phyloP scores from a whole-genome alignment of 2,329 filamentous ascomycete species.

The Penicillium expansum region DNA sequence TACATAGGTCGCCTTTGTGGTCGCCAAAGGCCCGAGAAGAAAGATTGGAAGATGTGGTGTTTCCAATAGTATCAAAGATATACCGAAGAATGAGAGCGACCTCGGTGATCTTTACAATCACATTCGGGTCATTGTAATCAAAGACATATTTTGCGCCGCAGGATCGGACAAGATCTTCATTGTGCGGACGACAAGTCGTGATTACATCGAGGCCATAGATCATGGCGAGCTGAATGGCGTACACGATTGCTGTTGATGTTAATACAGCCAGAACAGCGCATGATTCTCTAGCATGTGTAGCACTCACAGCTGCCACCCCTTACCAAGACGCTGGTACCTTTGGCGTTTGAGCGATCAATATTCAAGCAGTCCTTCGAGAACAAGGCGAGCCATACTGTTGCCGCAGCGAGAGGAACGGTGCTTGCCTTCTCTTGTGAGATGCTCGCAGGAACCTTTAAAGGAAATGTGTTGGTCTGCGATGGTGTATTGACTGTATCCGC shows the following conservation, averaged over 20 bases:
- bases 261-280: not conserved
- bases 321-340: constrained; percentile 35
- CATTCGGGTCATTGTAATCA: not conserved
- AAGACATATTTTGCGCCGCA: no score
- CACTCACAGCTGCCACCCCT: constrained; percentile 47
- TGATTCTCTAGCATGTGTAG: not conserved
- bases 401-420: constrained; percentile 41
- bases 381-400: constrained; percentile 42
- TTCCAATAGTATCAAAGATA: not conserved
- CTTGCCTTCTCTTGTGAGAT: constrained; percentile 35
- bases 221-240: constrained; percentile 37
- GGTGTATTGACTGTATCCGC: constrained; percentile 41
- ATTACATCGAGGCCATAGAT: constrained; percentile 34
- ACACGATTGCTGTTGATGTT: constrained; percentile 33
- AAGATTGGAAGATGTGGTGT: not conserved
- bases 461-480: constrained; percentile 44
- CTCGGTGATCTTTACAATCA: not conserved
- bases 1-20: not conserved
- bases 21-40: not conserved
- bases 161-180: no score
- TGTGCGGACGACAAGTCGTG: no score
- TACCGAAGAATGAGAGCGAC: not conserved
- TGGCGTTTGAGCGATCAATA: constrained; percentile 26
- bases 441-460: constrained; percentile 39
- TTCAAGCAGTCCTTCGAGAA: constrained; percentile 40